Base-by-base conservation (phyloP, 805 yeast species). In the Spathaspora hagerdaliae region DNA sequence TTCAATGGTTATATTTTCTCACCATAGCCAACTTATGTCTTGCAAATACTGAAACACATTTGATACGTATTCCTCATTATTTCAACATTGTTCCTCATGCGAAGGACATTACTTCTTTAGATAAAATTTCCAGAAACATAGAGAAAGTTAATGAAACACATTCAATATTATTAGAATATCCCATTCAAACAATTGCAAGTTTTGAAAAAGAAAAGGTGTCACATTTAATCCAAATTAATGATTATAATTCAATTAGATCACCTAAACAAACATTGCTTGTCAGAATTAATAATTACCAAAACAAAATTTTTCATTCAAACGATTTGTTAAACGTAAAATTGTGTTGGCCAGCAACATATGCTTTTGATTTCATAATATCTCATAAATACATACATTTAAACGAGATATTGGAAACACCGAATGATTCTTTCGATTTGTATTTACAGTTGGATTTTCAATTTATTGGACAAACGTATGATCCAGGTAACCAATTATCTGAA, bases 31-130 rank as follows among this genome's bases (percentile, higher is more conserved):
- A 11, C 2, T 14, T 29, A 33, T 47, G 50, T 33, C 31, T 44
- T 34, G 74, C 71, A 29, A 71, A 71, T 42, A 71, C 77, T 1
- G 77, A 71, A 47, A 60, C 72, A 1, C 52, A 57, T 27, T 42
- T 65, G 13, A 38, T 69, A 29, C 43, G 46, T 32, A 50, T 70
- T 0, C 75, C 75, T 0, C 57, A 64, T 31, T 63, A 69, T 51
- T 71, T 59, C 51, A 57, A 65, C 36, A 58, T 69, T 10, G 68
- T 70, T 4, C 42, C 56, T 14, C 52, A 49, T 39, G 46, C 46
- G 10, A 33, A 35, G 13, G 31, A 39, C 9, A 31, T 43, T 27
- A 14, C 41, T n/a, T 11, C 12, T 9, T 12, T 15, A 6, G 19
- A 31, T 10, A 31, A 14, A 6, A 31, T n/a, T 11, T 13, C 26